Base-by-base conservation (phyloP, 441 rosid species). In the Pelargonium australe region DNA sequence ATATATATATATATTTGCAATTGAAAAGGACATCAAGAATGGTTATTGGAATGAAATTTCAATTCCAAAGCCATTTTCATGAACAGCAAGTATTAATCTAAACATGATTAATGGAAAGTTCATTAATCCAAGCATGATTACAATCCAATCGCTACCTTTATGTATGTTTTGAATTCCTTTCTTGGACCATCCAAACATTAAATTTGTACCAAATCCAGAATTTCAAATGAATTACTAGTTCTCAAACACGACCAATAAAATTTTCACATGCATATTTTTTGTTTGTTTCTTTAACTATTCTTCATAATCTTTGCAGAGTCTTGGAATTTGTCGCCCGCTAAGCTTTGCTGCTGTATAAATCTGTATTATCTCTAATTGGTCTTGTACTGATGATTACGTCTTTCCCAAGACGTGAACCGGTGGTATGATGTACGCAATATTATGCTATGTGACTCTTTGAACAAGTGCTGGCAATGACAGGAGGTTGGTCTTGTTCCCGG, bases 221-320 rank as follows among this genome's bases (percentile, higher is more conserved):
- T 25, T 25, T 25, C 31, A 25, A 25, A 25, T 25, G 31, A 25
- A 1, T 25, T 25, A 25, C 31, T 25, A 25, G 3, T 25, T 25
- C 31, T 2, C 31, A 25, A 25, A 25, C 31, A 25, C 31, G 31
- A 25, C 31, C 31, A 25, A 25, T 25, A 25, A 25, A 1, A 25
- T 25, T 25, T 25, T 1, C 31, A 2, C 55, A 11, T 13, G 14
- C 55, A 47, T 12, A 49, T 49, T 49, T 4, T 49, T 49, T 17
- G n/a, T 49, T 49, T 49, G n/a, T 28, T 37, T 43, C 10, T 57
- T 6, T 17, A 57, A 16, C 49, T 40, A 28, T 51, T 73, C 5
- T 28, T 28, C 9, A 44, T 76, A 43, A 25, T 71, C 63, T 66
- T 68, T 81, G 77, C 83, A 75, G 83, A 69, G 62, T 14, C 23